These are phyloP conservation scores for Saraca asoca DNA, from an alignment of 331 rosid species.

Conservation along the genomic window DNA sequence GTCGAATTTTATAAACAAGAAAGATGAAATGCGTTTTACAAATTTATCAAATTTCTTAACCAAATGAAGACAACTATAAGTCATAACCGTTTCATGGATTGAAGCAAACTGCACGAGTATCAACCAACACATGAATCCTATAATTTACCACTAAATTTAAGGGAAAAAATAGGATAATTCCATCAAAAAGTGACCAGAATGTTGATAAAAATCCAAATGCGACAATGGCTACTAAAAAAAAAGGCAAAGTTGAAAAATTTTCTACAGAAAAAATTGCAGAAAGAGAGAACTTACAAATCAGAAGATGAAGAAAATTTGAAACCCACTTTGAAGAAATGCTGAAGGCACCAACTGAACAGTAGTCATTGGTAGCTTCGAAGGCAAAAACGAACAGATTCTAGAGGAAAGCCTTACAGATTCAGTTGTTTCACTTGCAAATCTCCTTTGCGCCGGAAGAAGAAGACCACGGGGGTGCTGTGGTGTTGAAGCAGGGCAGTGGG, in stretches of 20 bases:
- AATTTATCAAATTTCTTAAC: neutral
- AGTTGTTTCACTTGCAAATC: no score
- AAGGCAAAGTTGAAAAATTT: neutral
- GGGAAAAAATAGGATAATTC: neutral
- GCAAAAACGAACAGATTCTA: no score
- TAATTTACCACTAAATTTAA: neutral
- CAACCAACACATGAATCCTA: neutral
- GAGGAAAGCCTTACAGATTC: no score
- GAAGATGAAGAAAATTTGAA: slow-evolving; percentile 6
- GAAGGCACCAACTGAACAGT: no score
- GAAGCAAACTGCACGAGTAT: neutral
- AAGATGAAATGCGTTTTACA: neutral
- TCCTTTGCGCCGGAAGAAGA: no score
- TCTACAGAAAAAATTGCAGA: neutral
- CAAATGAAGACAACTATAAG: neutral
- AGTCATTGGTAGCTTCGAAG: no score
- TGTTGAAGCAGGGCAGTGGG: no score
- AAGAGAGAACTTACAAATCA: slow-evolving; percentile 10
- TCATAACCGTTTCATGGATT: no score
- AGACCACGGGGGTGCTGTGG: no score
- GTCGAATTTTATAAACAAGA: neutral
- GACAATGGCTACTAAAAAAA: neutral
- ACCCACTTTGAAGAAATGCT: slow-evolving; percentile 6
- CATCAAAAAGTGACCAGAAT: neutral
- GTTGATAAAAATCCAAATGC: neutral